These are phyloP conservation scores for Penicillium maclennaniae DNA, from an alignment of 495 filamentous ascomycete species.

Conservation along the genomic window DNA sequence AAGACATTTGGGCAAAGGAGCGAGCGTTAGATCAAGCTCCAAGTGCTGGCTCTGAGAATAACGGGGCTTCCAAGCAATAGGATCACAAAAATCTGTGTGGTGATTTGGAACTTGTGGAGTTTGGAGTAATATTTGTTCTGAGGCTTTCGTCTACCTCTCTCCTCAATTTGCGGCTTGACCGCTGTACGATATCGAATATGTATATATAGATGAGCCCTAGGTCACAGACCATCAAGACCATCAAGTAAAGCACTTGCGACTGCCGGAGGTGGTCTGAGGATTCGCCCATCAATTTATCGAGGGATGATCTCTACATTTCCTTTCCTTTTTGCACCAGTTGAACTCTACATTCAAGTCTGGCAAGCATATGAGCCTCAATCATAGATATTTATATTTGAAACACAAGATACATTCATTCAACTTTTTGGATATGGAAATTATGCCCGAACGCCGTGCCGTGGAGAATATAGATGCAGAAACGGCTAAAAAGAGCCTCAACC, in stretches of 20 bases:
- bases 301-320: no score
- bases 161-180: not conserved
- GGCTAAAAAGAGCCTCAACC: conserved; percentile 20
- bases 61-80: conserved; percentile 17
- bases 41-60: conserved; percentile 2
- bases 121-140: conserved; percentile 9
- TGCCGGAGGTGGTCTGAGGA: no score
- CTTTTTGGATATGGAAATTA: conserved; percentile 21
- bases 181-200: conserved; percentile 17
- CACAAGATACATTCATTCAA: conserved; percentile 10
- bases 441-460: conserved; percentile 36
- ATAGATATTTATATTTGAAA: not conserved
- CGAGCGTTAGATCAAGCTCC: conserved; percentile 23
- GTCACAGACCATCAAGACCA: no score
- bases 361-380: not conserved
- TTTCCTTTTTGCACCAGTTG: no score
- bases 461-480: conserved; percentile 14
- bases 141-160: conserved; percentile 5
- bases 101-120: conserved; percentile 13
- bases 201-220: conserved; percentile 4
- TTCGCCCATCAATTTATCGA: no score
- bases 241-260: no score
- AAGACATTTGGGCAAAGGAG: conserved; percentile 71
- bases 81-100: not conserved
- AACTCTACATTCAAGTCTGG: no score